These are phyloP conservation scores for Myxozyma kluyveri DNA, from an alignment of 805 yeast genomes.

Conservation along the genomic window DNA sequence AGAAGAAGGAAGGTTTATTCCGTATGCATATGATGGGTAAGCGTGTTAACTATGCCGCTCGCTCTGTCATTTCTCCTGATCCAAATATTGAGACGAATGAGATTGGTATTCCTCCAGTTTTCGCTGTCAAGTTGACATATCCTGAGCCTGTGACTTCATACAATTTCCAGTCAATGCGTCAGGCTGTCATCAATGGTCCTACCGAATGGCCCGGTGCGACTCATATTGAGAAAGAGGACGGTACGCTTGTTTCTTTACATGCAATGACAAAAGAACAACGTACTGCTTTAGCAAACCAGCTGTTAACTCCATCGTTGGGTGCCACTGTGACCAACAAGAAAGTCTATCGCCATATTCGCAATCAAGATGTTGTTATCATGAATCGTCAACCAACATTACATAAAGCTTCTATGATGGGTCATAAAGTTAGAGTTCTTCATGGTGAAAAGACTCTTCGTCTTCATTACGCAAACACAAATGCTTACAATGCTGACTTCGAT, in stretches of 20 bases:
- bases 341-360: constrained; percentile 89
- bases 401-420: constrained; percentile 99
- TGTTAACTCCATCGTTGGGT: constrained; percentile 66
- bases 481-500: constrained; percentile 97
- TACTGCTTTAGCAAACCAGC: constrained; percentile 89
- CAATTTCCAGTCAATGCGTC: constrained; percentile 84
- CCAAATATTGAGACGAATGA: constrained; percentile 97
- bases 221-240: constrained; percentile 94
- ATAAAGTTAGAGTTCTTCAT: constrained; percentile 92
- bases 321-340: constrained; percentile 66
- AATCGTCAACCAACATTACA: constrained; percentile 99
- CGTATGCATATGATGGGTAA: constrained; percentile 99
- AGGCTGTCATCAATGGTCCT: constrained; percentile 97
- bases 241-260: constrained; percentile 70
- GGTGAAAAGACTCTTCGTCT: constrained; percentile 94
- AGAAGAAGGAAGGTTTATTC: constrained; percentile 97
- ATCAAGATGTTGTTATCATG: constrained; percentile 94
- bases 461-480: constrained; percentile 98
- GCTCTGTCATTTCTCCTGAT: constrained; percentile 98
- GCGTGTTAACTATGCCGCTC: constrained; percentile 98
- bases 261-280: constrained; percentile 94
- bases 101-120: constrained; percentile 98
- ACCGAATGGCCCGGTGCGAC: constrained; percentile 98
- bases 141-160: constrained; percentile 97
- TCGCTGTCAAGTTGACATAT: constrained; percentile 90